Evolutionary conservation across 164 flowering plant species (phyloP), one percentile per base, ranked within the genome.

Genomic region (Annona squamosa): DNA sequence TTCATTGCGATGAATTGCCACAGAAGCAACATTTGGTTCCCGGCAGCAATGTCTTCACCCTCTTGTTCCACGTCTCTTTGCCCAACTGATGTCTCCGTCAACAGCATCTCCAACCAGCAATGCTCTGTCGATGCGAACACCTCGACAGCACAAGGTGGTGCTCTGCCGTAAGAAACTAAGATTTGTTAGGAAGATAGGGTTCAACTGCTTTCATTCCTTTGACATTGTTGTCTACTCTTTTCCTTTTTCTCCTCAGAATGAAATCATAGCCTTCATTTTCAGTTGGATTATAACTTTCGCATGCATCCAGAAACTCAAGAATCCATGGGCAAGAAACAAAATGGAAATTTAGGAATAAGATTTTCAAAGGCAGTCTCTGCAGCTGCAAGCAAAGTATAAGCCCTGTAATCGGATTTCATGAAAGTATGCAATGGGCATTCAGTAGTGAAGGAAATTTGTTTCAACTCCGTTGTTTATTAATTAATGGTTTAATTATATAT

Each of bases 1-100:
- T n/a, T 88, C 85, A 79, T 84, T 87, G 52, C 86, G 78, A 71
- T 85, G 88, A 82, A 85, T 46, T 57, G 17, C 5, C 71, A 7
- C 13, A n/a, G 43, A 6, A n/a, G 13, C 47, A 67, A 6, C 5
- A 12, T n/a, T 10, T 63, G 65, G 17, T 63, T 67, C 46, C 41
- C 67, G 37, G 17, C 45, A 19, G 5, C 18, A 2, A 3, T 26
- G 37, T 26, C 37, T 3, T 67, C 69, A 67, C 46, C 46, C 10
- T 66, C 69, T 42, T 44, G 16, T 41, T 26, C 37, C 9, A 1
- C 4, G 17, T 43, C 41, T 13, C 18, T 13, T 44, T 67, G 5
- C 3, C 47, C 4, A 43, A 42, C 26, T 67, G 7, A 43, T 17
- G 13, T 44, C 69, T 3, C 16, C 5, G 17, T 52, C 47, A 71